Conservation (phyloP, 768 basidiomycete species). For the Pleurotus tuoliensis region DNA sequence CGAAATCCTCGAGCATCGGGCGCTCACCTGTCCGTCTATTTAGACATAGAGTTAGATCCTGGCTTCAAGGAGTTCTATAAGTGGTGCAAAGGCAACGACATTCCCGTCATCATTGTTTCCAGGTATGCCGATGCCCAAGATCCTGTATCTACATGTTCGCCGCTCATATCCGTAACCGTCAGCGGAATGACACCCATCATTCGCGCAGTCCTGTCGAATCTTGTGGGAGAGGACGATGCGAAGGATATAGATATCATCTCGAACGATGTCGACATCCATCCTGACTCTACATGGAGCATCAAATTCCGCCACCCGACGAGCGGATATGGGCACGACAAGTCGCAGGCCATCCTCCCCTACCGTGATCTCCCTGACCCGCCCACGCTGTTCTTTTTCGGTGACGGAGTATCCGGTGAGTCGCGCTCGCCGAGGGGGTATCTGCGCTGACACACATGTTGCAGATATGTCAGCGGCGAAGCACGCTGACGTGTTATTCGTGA, state of each 20-base stretch:
- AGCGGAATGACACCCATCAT: constrained; percentile 96
- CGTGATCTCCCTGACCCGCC: constrained; percentile 66
- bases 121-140: constrained; percentile 42
- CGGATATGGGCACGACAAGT: constrained; percentile 94
- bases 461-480: constrained; percentile 91
- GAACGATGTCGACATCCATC: constrained; percentile 74
- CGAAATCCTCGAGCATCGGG: neutral
- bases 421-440: neutral
- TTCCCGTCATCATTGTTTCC: constrained; percentile 92
- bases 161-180: constrained; percentile 4
- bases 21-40: neutral
- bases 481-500: constrained; percentile 94
- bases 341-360: constrained; percentile 90
- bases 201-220: constrained; percentile 81
- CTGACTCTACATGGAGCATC: constrained; percentile 75
- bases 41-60: constrained; percentile 82
- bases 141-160: neutral
- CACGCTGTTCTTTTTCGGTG: constrained; percentile 93
- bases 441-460: constrained; percentile 21
- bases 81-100: constrained; percentile 75
- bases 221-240: constrained; percentile 70
- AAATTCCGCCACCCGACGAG: constrained; percentile 87
- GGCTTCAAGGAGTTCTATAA: constrained; percentile 87
- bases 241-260: constrained; percentile 85
- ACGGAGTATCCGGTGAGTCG: constrained; percentile 85